Evolutionary conservation across 75 land plant species (phyloP), one percentile per base, ranked within the genome.

Genomic region (Cupressus sempervirens): DNA sequence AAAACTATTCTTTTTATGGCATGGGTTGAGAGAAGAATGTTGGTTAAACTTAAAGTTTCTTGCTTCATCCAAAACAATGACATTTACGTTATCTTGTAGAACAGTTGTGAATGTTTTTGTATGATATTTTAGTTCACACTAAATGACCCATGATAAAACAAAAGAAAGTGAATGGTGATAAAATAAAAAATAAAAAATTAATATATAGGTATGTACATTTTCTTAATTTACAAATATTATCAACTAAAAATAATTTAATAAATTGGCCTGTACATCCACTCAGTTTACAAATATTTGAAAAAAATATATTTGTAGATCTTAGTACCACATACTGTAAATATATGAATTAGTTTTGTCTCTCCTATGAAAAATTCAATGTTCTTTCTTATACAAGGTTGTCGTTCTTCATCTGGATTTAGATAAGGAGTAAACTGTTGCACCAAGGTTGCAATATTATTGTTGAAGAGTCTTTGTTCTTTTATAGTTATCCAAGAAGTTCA

Each of bases 401-500:
- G 43, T 43, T 43, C 81, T 11, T 45, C 23, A n/a, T 23, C n/a
- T 41, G 46, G 30, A 20, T 41, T 45, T 16, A n/a, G 48, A 79
- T 0, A 46, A 29, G 23, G n/a, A 1, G 9, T 15, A 26, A 41
- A 77, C 7, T 77, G 29, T 48, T 20, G 48, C 40, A 1, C 81
- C 45, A 35, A 10, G 2, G 50, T 13, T 23, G 30, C 23, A 43
- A 43, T 3, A 79, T 41, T 79, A 30, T 43, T 79, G n/a, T n/a
- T n/a, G 81, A 45, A 41, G 7, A 20, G 30, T 10, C 23, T 43
- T 2, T 40, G 4, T 20, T 43, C 80, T 18, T 38, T 43, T 77
- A 77, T 26, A 26, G 50, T 92, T 68, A 97, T 20, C 96, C 94
- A 70, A 94, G 89, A 76, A 96, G 90, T 88, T 98, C 99, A 76